Percentiles rank a stretch among this genome's conserved stretches.
Conservation (phyloP, 1,284 basidiomycete genomes). For the Apiotrichum sp. region DNA sequence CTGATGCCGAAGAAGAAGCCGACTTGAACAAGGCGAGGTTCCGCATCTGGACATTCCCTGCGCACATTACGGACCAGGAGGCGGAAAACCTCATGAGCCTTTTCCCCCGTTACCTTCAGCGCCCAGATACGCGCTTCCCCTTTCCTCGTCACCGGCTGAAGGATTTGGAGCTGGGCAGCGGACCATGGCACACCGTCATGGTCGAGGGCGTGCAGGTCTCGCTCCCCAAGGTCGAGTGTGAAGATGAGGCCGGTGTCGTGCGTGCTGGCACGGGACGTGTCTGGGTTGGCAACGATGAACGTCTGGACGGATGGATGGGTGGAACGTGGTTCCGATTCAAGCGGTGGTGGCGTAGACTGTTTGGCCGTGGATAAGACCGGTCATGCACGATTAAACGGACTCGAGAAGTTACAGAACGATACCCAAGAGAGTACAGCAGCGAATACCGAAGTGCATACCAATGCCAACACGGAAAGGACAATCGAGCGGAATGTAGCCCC, state of each 20-base stretch:
- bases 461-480: no score
- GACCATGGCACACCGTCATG: constrained; percentile 20
- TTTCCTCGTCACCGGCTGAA: constrained; percentile 25
- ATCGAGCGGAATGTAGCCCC: no score
- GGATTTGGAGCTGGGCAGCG: constrained; percentile 23
- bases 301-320: constrained; percentile 30
- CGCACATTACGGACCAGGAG: constrained; percentile 38
- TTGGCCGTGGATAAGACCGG: constrained; percentile 19
- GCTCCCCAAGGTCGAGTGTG: constrained; percentile 21
- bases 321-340: constrained; percentile 35
- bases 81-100: constrained; percentile 25
- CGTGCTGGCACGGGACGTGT: constrained; percentile 37
- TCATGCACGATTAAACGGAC: background rate
- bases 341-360: constrained; percentile 36
- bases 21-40: constrained; percentile 37
- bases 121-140: constrained; percentile 28
- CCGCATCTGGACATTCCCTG: constrained; percentile 40
- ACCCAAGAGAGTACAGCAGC: background rate
- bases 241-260: constrained; percentile 32
- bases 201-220: constrained; percentile 19
- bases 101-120: constrained; percentile 24
- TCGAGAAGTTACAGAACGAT: background rate
- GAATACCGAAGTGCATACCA: no score
- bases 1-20: constrained; percentile 29
- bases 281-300: constrained; percentile 31